Percentiles rank a stretch among this genome's conserved stretches.
Conservation (phyloP, 108 stramenopile species). For the Cyclotella cryptica region DNA sequence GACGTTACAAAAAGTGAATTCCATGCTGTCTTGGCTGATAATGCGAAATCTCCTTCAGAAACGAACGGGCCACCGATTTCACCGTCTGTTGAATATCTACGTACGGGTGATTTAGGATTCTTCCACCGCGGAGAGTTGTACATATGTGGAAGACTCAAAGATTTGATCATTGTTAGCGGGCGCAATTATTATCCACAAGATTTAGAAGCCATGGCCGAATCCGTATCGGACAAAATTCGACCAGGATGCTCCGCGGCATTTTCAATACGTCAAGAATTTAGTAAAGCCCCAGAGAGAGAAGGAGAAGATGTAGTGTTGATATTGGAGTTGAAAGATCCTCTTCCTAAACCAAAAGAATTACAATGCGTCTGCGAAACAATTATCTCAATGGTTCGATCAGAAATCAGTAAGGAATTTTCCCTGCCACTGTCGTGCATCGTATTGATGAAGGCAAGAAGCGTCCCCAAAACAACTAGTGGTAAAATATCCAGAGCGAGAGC, state of each 20-base stretch:
- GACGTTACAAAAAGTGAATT: slow-evolving; percentile 74
- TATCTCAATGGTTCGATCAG: slow-evolving; percentile 60
- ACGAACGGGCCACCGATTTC: slow-evolving; percentile 1
- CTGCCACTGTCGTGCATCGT: slow-evolving; percentile 76
- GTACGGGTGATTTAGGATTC: slow-evolving; percentile 99
- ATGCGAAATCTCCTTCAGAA: slow-evolving; percentile 1
- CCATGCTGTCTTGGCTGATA: slow-evolving; percentile 62
- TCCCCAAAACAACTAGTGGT: slow-evolving; percentile 98
- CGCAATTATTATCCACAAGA: slow-evolving; percentile 99
- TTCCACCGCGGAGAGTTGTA: slow-evolving; percentile 93
- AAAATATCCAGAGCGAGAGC: slow-evolving; percentile 98
- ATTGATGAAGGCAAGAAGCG: slow-evolving; percentile 83
- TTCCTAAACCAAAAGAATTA: slow-evolving; percentile 32
- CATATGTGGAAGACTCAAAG: slow-evolving; percentile 96
- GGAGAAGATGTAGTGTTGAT: slow-evolving; percentile 86
- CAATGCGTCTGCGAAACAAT: slow-evolving; percentile 57
- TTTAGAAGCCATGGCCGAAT: slow-evolving; percentile 94
- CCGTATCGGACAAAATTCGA: slow-evolving; percentile 61
- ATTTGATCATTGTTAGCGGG: slow-evolving; percentile 98
- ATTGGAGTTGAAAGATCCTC: slow-evolving; percentile 84
- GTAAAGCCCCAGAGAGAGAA: slow-evolving; percentile 29
- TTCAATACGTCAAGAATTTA: slow-evolving; percentile 61
- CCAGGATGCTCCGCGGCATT: slow-evolving; percentile 99
- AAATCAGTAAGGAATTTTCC: slow-evolving; percentile 83
- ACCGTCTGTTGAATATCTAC: slow-evolving; percentile 65